Evolutionary conservation across 2,329 filamentous ascomycete genomes (phyloP), one percentile per base, ranked within the genome.

Genomic region (Fusarium secorum): DNA sequence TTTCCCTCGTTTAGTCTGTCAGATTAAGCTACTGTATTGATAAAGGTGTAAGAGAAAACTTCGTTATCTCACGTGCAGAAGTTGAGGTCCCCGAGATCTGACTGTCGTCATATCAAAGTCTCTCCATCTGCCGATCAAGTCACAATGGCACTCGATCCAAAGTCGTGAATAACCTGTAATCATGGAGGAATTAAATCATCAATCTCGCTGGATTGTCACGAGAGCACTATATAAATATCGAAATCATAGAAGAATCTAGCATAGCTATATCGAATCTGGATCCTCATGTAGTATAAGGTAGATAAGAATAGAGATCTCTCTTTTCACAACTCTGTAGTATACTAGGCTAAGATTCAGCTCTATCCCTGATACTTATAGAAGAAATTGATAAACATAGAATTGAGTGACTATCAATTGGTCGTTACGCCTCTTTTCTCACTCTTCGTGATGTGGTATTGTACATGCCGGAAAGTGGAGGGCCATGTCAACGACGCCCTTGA

Each of bases 41-140:
- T 20, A n/a, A 54, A 28, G 20, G 22, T 20, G 20, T 22, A n/a
- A 11, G 9, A 13, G 22, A 49, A 17, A 9, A 4, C 3, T 13
- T 39, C 9, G 2, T 33, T 53, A 17, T 42, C 73, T 68, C 36
- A 73, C 81, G 87, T 87, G 87, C 84, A n/a, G 89, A 85, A 11
- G 89, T 89, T 49, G 84, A 85, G 66, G 92, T 89, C 90, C 90
- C 92, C 1, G 89, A 90, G 28, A 92, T 87, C 74, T 93, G 85
- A 3, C 89, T 87, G 88, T 5, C 89, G 88, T 5, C 89, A 92
- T 92, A 48, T 83, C 75, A 59, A 92, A 78, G 66, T 90, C 87
- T 90, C 88, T 18, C 79, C 76, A 4, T 86, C 88, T 51, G 15
- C 91, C 89, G 54, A 87, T 87, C 87, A 87, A 3, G 88, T 89